A percentile compares a stretch with the other conserved stretches of the same genome.
Evolutionary conservation across 1,284 basidiomycete species (phyloP).

Genomic region (Cutaneotrichosporon sp.): DNA sequence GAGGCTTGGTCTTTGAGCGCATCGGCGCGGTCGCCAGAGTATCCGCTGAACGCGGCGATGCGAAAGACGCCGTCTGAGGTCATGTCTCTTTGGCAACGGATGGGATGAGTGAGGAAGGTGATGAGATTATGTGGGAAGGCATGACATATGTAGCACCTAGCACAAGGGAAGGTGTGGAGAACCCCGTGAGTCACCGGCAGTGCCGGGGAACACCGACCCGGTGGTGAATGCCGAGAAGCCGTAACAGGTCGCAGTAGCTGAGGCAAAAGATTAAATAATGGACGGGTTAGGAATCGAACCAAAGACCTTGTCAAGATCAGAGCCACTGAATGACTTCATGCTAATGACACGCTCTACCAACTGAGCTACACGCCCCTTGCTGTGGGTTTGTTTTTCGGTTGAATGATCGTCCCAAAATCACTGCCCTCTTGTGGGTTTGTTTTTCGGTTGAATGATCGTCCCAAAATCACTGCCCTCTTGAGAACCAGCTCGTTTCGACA

Average conservation of each 20-base stretch:
- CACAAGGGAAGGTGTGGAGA: neutral
- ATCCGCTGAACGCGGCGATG: slow-evolving; percentile 28
- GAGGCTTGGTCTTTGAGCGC: slow-evolving; percentile 21
- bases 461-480: too few relatives aligned
- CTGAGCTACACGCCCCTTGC: slow-evolving; percentile 5
- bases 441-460: too few relatives aligned
- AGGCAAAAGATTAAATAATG: neutral
- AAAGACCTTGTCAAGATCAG: slow-evolving; percentile 4
- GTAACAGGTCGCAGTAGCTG: neutral
- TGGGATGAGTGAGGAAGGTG: neutral
- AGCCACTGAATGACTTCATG: neutral
- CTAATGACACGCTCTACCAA: slow-evolving; percentile 10
- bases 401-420: too few relatives aligned
- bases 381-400: neutral
- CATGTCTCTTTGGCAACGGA: neutral
- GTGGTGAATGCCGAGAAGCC: slow-evolving; percentile 2
- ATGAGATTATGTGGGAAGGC: neutral
- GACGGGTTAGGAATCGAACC: slow-evolving; percentile 9
- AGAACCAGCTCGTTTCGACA: too few relatives aligned
- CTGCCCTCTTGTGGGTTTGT: too few relatives aligned
- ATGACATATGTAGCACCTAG: neutral
- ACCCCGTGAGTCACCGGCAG: slow-evolving; percentile 5
- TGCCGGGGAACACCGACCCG: neutral
- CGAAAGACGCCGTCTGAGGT: slow-evolving; percentile 17
- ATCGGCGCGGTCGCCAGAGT: slow-evolving; percentile 12